These are phyloP conservation scores for Aspergillus aculeatinus DNA, from an alignment of 2,329 filamentous ascomycete genomes.

Conservation along the genomic window DNA sequence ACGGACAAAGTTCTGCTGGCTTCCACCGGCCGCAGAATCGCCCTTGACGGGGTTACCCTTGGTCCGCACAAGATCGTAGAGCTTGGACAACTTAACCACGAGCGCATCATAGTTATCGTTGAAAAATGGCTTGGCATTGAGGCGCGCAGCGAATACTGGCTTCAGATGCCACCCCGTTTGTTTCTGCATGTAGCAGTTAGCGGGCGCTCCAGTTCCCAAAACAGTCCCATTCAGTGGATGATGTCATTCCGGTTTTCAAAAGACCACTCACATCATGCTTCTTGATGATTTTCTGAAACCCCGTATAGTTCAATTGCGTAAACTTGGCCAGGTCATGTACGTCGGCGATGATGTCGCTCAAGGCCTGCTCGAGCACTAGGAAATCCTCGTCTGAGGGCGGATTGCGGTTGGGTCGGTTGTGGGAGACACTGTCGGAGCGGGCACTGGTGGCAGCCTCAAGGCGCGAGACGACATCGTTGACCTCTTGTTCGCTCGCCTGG, in stretches of 20 bases:
- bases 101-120: conserved; percentile 98
- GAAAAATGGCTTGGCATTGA: conserved; percentile 97
- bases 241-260: background rate
- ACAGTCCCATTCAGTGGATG: background rate
- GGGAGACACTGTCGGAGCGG: conserved; percentile 33
- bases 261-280: conserved; percentile 80
- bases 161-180: conserved; percentile 88
- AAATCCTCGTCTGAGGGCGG: conserved; percentile 85
- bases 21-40: conserved; percentile 85
- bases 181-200: conserved; percentile 61
- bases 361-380: conserved; percentile 84
- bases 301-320: conserved; percentile 96
- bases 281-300: conserved; percentile 99
- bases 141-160: conserved; percentile 89
- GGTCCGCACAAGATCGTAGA: conserved; percentile 93
- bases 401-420: conserved; percentile 23
- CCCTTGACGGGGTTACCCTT: conserved; percentile 89
- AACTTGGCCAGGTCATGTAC: conserved; percentile 98
- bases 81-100: conserved; percentile 87
- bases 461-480: conserved; percentile 78
- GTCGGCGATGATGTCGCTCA: conserved; percentile 97
- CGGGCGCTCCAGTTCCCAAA: background rate
- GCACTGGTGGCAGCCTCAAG: conserved; percentile 58
- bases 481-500: conserved; percentile 81
- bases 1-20: conserved; percentile 91